A percentile compares a stretch with the other conserved stretches of the same genome.
phyloP scores from a whole-genome alignment of 2,329 filamentous ascomycete species.

The Penicillium sp. region DNA sequence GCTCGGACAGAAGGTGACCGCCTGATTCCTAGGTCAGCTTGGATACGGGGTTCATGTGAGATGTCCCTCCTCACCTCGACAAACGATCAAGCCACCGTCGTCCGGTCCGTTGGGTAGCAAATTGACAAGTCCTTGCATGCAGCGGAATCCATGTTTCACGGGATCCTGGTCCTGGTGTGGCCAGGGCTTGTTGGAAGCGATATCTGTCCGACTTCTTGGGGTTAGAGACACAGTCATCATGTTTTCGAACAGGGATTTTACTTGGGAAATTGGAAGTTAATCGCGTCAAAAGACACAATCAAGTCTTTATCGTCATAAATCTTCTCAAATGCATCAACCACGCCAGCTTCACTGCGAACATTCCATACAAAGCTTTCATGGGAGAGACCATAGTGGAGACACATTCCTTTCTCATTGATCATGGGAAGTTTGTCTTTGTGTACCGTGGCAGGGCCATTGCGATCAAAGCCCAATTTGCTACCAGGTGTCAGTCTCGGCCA shows the following conservation, averaged over 20 bases:
- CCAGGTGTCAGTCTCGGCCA: not conserved
- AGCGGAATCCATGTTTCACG: slow-evolving; percentile 49
- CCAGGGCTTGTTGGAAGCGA: slow-evolving; percentile 44
- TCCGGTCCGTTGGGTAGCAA: slow-evolving; percentile 36
- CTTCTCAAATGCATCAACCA: slow-evolving; percentile 49
- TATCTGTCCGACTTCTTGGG: slow-evolving; percentile 13
- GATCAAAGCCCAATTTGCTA: slow-evolving; percentile 38
- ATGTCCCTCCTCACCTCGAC: slow-evolving; percentile 17
- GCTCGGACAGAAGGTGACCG: slow-evolving; percentile 30
- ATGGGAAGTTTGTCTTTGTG: slow-evolving; percentile 36
- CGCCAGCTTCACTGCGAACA: slow-evolving; percentile 50
- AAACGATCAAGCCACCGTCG: slow-evolving; percentile 42
- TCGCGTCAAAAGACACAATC: slow-evolving; percentile 52
- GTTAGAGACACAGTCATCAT: not conserved
- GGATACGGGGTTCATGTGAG: not conserved
- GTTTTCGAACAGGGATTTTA: not conserved
- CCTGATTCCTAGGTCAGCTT: not conserved
- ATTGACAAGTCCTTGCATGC: slow-evolving; percentile 55
- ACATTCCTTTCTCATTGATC: slow-evolving; percentile 54
- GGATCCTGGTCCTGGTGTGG: slow-evolving; percentile 51
- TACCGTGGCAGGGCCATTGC: slow-evolving; percentile 36
- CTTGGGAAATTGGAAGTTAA: slow-evolving; percentile 49
- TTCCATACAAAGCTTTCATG: slow-evolving; percentile 55
- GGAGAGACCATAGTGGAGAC: slow-evolving; percentile 47
- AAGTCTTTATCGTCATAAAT: slow-evolving; percentile 49